Evolutionary conservation across 2,329 filamentous ascomycete species (phyloP).

Genomic region (Fusarium devonianum): DNA sequence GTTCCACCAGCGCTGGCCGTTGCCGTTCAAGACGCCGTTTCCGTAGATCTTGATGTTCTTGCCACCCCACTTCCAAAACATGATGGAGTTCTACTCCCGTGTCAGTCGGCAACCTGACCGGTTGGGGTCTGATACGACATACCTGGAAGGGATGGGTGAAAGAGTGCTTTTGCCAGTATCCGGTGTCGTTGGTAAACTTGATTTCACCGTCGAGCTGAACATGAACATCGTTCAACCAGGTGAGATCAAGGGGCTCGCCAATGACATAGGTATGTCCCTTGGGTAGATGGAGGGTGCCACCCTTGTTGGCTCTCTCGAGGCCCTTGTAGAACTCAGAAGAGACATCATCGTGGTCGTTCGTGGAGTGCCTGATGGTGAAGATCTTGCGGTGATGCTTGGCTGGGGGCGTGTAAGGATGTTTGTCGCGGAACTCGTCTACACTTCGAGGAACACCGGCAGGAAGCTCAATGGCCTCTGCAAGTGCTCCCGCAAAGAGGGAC

Average conservation of each 20-base stretch:
- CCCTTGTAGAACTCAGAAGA: slow-evolving; percentile 35
- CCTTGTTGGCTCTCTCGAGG: slow-evolving; percentile 34
- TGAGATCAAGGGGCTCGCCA: slow-evolving; percentile 36
- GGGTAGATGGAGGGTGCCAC: slow-evolving; percentile 34
- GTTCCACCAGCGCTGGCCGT: slow-evolving; percentile 40
- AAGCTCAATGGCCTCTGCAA: slow-evolving; percentile 34
- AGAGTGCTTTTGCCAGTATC: slow-evolving; percentile 36
- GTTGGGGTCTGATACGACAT: fast-evolving
- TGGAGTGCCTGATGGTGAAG: slow-evolving; percentile 32
- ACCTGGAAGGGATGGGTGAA: slow-evolving; percentile 38
- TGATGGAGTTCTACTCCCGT: slow-evolving; percentile 33
- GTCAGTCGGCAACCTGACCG: not conserved
- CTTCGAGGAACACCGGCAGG: slow-evolving; percentile 37
- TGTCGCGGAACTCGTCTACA: slow-evolving; percentile 35
- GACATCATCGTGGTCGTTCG: slow-evolving; percentile 31
- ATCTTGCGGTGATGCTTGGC: slow-evolving; percentile 23
- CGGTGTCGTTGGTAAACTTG: slow-evolving; percentile 38
- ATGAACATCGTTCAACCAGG: slow-evolving; percentile 35
- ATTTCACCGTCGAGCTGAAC: slow-evolving; percentile 39
- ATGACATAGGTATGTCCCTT: slow-evolving; percentile 37
- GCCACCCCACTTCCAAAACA: slow-evolving; percentile 38
- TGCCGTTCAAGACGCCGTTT: slow-evolving; percentile 35
- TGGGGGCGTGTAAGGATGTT: slow-evolving; percentile 30
- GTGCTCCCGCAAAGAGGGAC: slow-evolving; percentile 26
- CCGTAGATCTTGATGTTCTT: slow-evolving; percentile 37